Percentiles rank a stretch among this genome's conserved stretches.
phyloP scores from a whole-genome alignment of 176 grass and related monocot species.

The Eremochloa ophiuroides region DNA sequence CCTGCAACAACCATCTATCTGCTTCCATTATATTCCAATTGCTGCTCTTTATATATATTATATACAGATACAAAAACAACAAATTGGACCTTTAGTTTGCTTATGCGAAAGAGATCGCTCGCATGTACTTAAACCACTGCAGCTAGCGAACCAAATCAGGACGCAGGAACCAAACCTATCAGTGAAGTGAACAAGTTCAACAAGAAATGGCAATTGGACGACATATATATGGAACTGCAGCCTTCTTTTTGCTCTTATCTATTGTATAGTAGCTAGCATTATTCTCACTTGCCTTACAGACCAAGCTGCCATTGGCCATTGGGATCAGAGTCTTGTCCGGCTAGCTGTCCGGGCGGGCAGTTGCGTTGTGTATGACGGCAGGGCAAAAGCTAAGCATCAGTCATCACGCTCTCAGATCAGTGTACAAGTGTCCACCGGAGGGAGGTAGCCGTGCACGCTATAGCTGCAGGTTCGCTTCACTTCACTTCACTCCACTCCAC shows the following conservation, averaged over 20 bases:
- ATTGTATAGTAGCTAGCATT: background rate
- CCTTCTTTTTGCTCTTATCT: background rate
- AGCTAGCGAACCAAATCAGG: background rate
- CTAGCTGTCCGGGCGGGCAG: background rate
- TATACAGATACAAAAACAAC: background rate
- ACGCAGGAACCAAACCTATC: background rate
- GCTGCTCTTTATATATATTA: background rate
- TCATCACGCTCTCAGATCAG: too few species aligned
- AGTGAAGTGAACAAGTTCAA: background rate
- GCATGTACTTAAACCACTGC: background rate
- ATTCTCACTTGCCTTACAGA: constrained; percentile 19
- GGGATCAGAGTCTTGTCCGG: too few species aligned
- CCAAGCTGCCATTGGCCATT: constrained; percentile 10
- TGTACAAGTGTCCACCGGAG: background rate
- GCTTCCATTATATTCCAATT: too few species aligned
- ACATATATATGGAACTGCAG: background rate
- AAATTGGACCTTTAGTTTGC: background rate
- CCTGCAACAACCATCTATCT: background rate
- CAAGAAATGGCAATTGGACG: background rate
- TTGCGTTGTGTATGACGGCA: background rate
- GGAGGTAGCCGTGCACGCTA: background rate
- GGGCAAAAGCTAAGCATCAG: too few species aligned
- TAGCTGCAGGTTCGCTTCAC: background rate
- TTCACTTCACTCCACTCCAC: background rate
- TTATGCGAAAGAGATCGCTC: background rate